Conservation (phyloP, 257 asterid species). For the Solanum ossicruentum region DNA sequence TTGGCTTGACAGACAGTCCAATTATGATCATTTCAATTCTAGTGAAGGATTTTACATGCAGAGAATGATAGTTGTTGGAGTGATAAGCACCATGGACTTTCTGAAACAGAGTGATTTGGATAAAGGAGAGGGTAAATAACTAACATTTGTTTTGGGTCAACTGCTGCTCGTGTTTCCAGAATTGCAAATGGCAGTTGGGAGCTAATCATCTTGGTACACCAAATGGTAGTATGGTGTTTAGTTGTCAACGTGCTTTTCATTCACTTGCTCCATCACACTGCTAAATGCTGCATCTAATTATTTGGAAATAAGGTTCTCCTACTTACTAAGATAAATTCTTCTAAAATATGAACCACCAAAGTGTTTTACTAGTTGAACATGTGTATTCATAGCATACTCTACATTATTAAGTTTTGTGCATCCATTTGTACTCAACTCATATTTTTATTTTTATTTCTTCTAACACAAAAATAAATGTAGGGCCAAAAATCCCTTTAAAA, state of each 20-base stretch:
- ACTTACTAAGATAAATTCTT: background rate
- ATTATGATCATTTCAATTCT: background rate
- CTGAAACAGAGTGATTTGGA: background rate
- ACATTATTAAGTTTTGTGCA: background rate
- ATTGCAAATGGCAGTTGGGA: background rate
- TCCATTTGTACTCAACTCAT: background rate
- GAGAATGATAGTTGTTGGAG: background rate
- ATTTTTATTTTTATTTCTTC: background rate
- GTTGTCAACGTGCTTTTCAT: background rate
- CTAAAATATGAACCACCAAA: background rate
- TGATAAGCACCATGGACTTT: background rate
- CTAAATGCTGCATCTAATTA: background rate
- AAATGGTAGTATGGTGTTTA: background rate
- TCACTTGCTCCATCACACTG: background rate
- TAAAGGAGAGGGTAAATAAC: background rate
- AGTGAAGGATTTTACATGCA: background rate
- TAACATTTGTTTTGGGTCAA: background rate
- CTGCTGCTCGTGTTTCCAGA: background rate
- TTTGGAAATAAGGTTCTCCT: background rate
- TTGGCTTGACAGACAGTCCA: background rate
- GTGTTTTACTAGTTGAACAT: background rate
- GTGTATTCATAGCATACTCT: background rate
- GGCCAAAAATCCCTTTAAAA: background rate
- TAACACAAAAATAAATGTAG: background rate
- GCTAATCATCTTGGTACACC: background rate